phyloP scores from a whole-genome alignment of 2,329 filamentous ascomycete genomes.

The Xylariaceae sp. region DNA sequence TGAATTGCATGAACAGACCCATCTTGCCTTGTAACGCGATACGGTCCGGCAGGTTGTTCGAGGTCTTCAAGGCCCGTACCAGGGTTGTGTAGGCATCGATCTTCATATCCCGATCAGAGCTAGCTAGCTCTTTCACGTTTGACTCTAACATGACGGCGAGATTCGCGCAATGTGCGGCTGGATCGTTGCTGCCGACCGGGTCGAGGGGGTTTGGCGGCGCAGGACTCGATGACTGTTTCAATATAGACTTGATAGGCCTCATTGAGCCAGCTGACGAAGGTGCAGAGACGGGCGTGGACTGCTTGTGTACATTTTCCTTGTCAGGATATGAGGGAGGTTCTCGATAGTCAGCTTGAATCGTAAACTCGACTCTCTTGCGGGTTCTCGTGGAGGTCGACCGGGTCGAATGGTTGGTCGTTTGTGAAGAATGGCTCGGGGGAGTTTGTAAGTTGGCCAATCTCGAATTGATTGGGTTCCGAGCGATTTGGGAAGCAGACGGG shows the following conservation, averaged over 20 bases:
- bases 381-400: conserved; percentile 39
- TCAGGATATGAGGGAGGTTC: conserved; percentile 45
- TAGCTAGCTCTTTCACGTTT: conserved; percentile 73
- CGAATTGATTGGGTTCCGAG: conserved; percentile 21
- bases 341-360: conserved; percentile 51
- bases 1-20: conserved; percentile 71
- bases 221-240: conserved; percentile 61
- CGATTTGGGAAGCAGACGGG: no score
- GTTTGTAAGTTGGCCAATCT: conserved; percentile 39
- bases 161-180: conserved; percentile 39
- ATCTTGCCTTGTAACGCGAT: conserved; percentile 73
- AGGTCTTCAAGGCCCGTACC: conserved; percentile 70
- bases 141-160: conserved; percentile 82
- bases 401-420: conserved; percentile 34
- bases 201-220: conserved; percentile 40
- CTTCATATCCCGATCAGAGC: conserved; percentile 65
- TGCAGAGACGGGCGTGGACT: conserved; percentile 37
- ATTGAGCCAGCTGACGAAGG: conserved; percentile 34
- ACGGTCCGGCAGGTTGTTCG: conserved; percentile 74
- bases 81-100: conserved; percentile 85
- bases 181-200: conserved; percentile 37
- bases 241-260: conserved; percentile 61
- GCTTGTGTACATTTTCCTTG: conserved; percentile 30
- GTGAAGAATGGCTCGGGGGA: conserved; percentile 47
- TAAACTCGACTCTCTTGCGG: conserved; percentile 56